phyloP scores from a whole-genome alignment of 2,329 filamentous ascomycete genomes.

The Ophiostoma quercus region DNA sequence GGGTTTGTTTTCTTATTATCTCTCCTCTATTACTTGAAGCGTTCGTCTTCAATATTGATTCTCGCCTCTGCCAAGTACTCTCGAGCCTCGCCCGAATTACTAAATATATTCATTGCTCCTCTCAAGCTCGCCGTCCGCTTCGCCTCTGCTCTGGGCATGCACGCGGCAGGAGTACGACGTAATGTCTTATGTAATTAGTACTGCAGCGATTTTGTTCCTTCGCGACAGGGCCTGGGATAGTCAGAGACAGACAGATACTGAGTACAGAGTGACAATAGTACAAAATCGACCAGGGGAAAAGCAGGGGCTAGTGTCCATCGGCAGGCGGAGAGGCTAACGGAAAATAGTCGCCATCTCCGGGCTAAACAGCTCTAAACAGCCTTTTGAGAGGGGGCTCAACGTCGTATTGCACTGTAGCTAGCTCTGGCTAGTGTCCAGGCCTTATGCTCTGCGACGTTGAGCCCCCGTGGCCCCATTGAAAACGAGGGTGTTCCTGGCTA shows the following conservation, averaged over 20 bases:
- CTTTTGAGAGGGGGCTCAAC: not conserved
- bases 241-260: too few species aligned
- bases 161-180: conserved; percentile 2
- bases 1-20: not conserved
- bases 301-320: conserved; percentile 2
- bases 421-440: not conserved
- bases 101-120: not conserved
- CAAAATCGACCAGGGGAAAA: not conserved
- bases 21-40: not conserved
- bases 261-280: not conserved
- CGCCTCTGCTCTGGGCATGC: not conserved
- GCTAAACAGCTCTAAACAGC: not conserved
- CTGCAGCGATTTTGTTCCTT: not conserved
- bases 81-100: not conserved
- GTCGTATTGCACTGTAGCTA: not conserved
- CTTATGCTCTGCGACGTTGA: not conserved
- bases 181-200: conserved; percentile 3
- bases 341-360: conserved; percentile 5
- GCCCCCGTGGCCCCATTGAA: not conserved
- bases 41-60: not conserved
- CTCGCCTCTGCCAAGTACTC: not conserved
- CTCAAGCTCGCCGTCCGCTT: not conserved
- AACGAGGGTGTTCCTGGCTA: conserved; percentile 5
- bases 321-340: conserved; percentile 15
- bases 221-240: too few species aligned